Conservation (phyloP, 2,329 filamentous ascomycete species). For the Biscogniauxia sp. region DNA sequence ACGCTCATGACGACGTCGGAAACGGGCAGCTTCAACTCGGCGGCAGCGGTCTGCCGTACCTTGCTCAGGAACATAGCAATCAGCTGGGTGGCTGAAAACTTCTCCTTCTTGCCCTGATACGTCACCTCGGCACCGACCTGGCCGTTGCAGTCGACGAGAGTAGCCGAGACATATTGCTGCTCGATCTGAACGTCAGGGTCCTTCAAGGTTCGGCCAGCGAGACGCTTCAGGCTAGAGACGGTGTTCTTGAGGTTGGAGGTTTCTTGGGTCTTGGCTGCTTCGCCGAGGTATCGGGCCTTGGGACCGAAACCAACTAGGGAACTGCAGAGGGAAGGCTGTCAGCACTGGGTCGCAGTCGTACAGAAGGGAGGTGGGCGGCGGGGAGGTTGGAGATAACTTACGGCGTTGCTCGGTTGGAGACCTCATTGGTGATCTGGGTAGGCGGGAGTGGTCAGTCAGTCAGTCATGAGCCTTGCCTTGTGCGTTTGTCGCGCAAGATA, state of each 20-base stretch:
- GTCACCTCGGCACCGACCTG: slow-evolving; percentile 92
- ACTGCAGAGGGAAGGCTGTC: slow-evolving; percentile 44
- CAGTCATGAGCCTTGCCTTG: slow-evolving; percentile 2
- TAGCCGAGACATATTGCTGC: slow-evolving; percentile 84
- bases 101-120: slow-evolving; percentile 93
- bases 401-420: slow-evolving; percentile 97
- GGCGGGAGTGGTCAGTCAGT: not conserved
- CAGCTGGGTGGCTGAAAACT: slow-evolving; percentile 91
- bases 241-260: slow-evolving; percentile 99
- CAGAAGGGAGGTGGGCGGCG: slow-evolving; percentile 5
- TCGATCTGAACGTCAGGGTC: slow-evolving; percentile 94
- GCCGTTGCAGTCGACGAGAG: slow-evolving; percentile 85
- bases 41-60: slow-evolving; percentile 82
- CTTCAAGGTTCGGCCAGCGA: slow-evolving; percentile 79
- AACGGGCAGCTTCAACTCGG: slow-evolving; percentile 87
- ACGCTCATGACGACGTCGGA: slow-evolving; percentile 92
- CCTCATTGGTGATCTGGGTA: slow-evolving; percentile 92
- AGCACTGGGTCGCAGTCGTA: not conserved
- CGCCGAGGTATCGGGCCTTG: slow-evolving; percentile 90
- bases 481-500: slow-evolving; percentile 21
- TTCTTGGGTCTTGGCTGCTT: slow-evolving; percentile 96
- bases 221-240: slow-evolving; percentile 85
- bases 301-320: slow-evolving; percentile 93
- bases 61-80: slow-evolving; percentile 95
- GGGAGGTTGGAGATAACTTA: slow-evolving; percentile 53